These are phyloP conservation scores for Babesia bovis DNA, from an alignment of 169 alveolate genomes.

Conservation along the genomic window DNA sequence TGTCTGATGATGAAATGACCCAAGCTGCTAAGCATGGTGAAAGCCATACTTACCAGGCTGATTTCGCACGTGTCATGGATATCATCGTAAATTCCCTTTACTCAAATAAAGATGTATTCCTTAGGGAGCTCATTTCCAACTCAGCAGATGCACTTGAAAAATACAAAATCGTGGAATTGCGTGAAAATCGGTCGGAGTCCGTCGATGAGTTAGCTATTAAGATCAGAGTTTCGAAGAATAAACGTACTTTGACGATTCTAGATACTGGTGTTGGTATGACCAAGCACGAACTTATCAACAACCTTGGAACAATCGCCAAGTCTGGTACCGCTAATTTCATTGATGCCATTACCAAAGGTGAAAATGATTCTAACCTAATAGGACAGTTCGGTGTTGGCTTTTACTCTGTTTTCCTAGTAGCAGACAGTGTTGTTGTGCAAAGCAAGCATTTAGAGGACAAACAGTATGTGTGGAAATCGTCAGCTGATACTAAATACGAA, in stretches of 20 bases:
- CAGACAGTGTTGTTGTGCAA: conserved; percentile 96
- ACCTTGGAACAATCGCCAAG: conserved; percentile 99
- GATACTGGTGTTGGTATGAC: conserved; percentile 99
- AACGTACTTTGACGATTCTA: conserved; percentile 91
- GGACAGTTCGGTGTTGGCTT: conserved; percentile 99
- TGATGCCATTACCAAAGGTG: conserved; percentile 94
- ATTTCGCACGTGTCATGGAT: conserved; percentile 98
- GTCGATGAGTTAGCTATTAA: conserved; percentile 81
- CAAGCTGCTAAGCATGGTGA: conserved; percentile 69
- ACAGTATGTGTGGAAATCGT: conserved; percentile 97
- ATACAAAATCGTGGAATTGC: conserved; percentile 79
- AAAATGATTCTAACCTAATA: conserved; percentile 93
- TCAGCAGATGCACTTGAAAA: conserved; percentile 99
- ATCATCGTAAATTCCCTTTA: conserved; percentile 97
- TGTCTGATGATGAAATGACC: conserved; percentile 49
- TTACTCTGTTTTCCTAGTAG: conserved; percentile 98
- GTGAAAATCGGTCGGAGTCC: conserved; percentile 65
- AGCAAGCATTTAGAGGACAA: conserved; percentile 89
- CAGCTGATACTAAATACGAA: conserved; percentile 94
- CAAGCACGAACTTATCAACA: conserved; percentile 95
- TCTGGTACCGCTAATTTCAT: conserved; percentile 99
- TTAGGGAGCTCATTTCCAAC: conserved; percentile 96
- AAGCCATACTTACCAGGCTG: conserved; percentile 90
- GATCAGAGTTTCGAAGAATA: conserved; percentile 91
- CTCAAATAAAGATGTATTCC: conserved; percentile 97